Percentiles rank a stretch among this genome's conserved stretches.
Conservation (phyloP, 306 rosid genomes). For the Abrus pulchellus region DNA sequence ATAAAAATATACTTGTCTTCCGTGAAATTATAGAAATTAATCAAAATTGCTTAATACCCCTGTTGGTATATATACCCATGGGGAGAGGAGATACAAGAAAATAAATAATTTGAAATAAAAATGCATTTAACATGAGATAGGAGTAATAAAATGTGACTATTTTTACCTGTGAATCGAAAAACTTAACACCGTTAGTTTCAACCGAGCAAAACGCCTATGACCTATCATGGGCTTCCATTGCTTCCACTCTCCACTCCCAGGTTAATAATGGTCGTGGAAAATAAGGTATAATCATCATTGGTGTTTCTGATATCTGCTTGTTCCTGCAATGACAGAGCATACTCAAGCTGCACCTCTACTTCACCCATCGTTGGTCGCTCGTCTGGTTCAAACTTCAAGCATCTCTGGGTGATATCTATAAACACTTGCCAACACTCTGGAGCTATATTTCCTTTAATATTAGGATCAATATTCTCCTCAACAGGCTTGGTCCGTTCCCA, state of each 20-base stretch:
- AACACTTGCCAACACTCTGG: slow-evolving; percentile 36
- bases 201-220: too few relatives aligned
- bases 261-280: slow-evolving; percentile 2
- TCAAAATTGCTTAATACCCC: too few relatives aligned
- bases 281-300: not conserved
- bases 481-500: not conserved
- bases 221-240: too few relatives aligned
- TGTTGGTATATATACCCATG: too few relatives aligned
- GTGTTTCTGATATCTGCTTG: not conserved
- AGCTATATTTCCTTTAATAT: slow-evolving; percentile 40
- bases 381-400: not conserved
- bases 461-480: slow-evolving; percentile 32
- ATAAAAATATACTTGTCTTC: too few relatives aligned
- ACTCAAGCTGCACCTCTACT: slow-evolving; percentile 43
- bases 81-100: too few relatives aligned
- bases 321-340: slow-evolving; percentile 40
- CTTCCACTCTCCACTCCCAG: not conserved
- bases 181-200: too few relatives aligned
- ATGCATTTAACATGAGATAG: too few relatives aligned
- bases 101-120: too few relatives aligned
- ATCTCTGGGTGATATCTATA: slow-evolving; percentile 15
- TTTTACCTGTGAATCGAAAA: too few relatives aligned
- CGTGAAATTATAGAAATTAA: too few relatives aligned
- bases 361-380: slow-evolving; percentile 51
- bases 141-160: too few relatives aligned